Percentiles rank a stretch among this genome's conserved stretches.
Conservation (phyloP, 129 eudicot species). For the Saposhnikovia divaricata region DNA sequence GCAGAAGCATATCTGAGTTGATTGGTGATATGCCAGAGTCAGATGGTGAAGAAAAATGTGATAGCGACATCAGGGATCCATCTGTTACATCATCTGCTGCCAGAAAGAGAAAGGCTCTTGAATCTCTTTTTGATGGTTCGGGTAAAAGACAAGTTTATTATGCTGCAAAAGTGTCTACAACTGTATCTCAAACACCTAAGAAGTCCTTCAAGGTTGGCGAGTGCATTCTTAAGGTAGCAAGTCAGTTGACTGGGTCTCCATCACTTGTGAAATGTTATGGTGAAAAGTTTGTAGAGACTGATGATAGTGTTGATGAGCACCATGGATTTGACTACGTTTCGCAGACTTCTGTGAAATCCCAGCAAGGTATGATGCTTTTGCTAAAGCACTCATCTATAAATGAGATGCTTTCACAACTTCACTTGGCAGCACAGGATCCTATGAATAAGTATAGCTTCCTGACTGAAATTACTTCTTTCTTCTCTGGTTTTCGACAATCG, state of each 20-base stretch:
- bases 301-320: conserved; percentile 22
- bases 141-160: conserved; percentile 30
- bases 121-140: conserved; percentile 36
- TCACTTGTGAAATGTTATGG: conserved; percentile 16
- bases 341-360: conserved; percentile 24
- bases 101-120: conserved; percentile 45
- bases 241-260: conserved; percentile 62
- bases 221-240: conserved; percentile 59
- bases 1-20: conserved; percentile 45
- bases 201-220: conserved; percentile 72
- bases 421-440: conserved; percentile 60
- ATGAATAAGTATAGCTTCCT: conserved; percentile 38
- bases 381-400: conserved; percentile 31
- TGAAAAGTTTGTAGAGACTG: conserved; percentile 16
- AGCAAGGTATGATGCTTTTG: conserved; percentile 14
- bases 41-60: conserved; percentile 37
- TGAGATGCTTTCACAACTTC: conserved; percentile 60
- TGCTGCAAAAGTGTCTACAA: conserved; percentile 41
- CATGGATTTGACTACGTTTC: conserved; percentile 19
- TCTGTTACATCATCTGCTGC: conserved; percentile 33
- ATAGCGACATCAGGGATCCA: conserved; percentile 16
- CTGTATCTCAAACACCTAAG: conserved; percentile 34
- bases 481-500: conserved; percentile 44
- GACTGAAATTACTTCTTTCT: conserved; percentile 34
- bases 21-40: conserved; percentile 34